Conservation (phyloP, 352 stramenopile genomes). For the Phytophthora pistaciae region DNA sequence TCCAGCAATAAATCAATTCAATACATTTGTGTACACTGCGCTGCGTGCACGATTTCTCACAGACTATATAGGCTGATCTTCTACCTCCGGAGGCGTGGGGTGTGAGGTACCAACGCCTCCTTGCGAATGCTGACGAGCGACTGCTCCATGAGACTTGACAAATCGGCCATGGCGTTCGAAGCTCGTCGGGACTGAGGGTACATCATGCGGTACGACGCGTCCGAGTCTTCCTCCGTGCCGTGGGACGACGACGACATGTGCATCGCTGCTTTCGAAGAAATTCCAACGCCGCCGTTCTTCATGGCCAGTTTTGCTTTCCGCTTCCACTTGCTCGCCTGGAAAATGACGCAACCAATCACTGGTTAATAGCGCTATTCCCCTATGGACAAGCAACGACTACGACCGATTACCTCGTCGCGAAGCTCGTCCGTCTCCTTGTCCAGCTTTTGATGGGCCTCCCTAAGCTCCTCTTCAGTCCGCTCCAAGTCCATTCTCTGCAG, state of each 20-base stretch:
- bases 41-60: constrained; percentile 18
- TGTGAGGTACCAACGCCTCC: constrained; percentile 37
- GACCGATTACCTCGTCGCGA: constrained; percentile 52
- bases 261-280: constrained; percentile 26
- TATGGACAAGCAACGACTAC: background rate
- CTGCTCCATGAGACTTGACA: constrained; percentile 84
- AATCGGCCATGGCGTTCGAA: constrained; percentile 76
- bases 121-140: constrained; percentile 74
- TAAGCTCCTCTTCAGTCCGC: constrained; percentile 54
- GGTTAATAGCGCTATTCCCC: background rate
- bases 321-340: constrained; percentile 65
- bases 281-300: constrained; percentile 31
- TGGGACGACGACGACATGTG: constrained; percentile 68
- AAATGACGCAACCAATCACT: constrained; percentile 5
- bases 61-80: constrained; percentile 12
- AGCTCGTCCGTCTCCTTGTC: constrained; percentile 74
- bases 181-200: constrained; percentile 53
- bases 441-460: constrained; percentile 66
- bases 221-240: constrained; percentile 65
- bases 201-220: constrained; percentile 63
- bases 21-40: constrained; percentile 34
- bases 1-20: constrained; percentile 72
- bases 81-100: constrained; percentile 14
- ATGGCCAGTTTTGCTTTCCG: constrained; percentile 71
- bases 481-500: constrained; percentile 51